phyloP scores from a whole-genome alignment of 257 asterid species.

The Cynanchum wilfordii region DNA sequence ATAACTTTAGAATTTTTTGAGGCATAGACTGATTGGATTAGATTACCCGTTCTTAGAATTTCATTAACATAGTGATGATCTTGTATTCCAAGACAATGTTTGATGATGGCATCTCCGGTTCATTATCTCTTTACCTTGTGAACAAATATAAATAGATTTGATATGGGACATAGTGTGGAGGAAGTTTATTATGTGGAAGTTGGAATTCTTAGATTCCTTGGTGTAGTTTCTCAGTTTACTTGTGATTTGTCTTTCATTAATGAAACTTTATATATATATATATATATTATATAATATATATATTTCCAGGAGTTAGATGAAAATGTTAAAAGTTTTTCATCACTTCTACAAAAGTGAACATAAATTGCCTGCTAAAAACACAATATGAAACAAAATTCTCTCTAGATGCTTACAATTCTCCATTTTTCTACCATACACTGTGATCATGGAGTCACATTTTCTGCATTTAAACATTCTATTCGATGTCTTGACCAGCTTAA shows the following conservation, averaged over 20 bases:
- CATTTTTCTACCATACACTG: no score
- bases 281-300: no score
- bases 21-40: no score
- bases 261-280: background rate
- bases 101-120: background rate
- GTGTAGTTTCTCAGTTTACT: background rate
- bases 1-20: background rate
- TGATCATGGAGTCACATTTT: no score
- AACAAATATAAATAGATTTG: background rate
- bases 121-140: background rate
- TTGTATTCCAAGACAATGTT: background rate
- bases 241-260: background rate
- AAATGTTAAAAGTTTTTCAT: no score
- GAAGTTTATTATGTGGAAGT: no score
- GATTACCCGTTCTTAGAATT: background rate
- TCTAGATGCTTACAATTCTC: no score
- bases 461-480: no score
- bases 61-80: background rate
- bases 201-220: background rate
- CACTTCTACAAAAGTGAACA: background rate
- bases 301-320: background rate
- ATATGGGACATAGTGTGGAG: background rate
- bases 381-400: background rate
- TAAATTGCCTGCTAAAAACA: background rate
- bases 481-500: no score